Base-by-base conservation (phyloP, 108 stramenopile species). In the Nannochloropsis salina region DNA sequence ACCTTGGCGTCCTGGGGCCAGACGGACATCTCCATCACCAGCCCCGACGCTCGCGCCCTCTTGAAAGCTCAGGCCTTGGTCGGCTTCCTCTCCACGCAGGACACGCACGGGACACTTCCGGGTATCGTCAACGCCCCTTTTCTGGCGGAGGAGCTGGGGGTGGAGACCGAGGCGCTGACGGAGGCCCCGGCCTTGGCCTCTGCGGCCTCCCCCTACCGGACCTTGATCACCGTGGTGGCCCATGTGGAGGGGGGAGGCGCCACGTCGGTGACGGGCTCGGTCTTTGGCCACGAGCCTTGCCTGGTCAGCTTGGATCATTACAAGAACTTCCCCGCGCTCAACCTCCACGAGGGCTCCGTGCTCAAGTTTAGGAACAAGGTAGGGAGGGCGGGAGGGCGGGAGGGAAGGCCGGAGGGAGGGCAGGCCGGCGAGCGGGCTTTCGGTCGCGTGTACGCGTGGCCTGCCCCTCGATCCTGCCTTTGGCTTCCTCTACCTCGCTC, bases 231-330 rank as follows among this genome's bases (percentile, higher is more conserved):
- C 9, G 88, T 91, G 41, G 86, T 85, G 22, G 84, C 89, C 42
- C 83, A 43, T 6, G 84, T 83, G 80, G 83, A 88, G 44, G 84
- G 89, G 21, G 91, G 91, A 5, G 83, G 85, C 84, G 87, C 41
- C 41, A 85, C 44, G 47, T 80, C 86, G 40, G 86, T 91, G 22
- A 90, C 89, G 11, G 91, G 91, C 10, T 88, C 90, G 41, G 90
- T 91, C 42, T 91, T 90, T 84, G 91, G 91, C 41, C 83, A 86
- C 45, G 90, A 88, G 10, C 90, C 90, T 41, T 86, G 90, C 86
- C 80, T 91, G 42, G 91, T 91, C 42, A 88, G 90, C 86, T 86
- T 91, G 42, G 90, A 91, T 74, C 31, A 86, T 15, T 87, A 91
- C 88, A 84, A 42, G 43, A 87, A 87, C 41, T 87, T 91, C 80